phyloP scores from a whole-genome alignment of 208 protist species.

The Acanthamoeba healyi region DNA sequence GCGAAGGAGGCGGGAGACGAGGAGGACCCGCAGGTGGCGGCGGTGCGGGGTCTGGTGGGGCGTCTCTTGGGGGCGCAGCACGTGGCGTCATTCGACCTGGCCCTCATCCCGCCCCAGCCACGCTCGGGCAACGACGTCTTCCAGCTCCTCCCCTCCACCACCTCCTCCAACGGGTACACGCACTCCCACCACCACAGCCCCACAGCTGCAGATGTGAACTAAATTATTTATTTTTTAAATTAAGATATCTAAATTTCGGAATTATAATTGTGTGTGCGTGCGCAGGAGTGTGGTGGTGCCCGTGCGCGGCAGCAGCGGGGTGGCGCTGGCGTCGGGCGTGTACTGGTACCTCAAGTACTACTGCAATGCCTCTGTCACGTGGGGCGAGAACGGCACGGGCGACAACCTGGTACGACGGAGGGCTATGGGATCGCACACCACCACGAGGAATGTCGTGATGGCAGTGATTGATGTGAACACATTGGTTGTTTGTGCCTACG shows the following conservation, averaged over 20 bases:
- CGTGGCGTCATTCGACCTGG: not conserved
- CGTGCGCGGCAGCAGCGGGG: constrained; percentile 36
- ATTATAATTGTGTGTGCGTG: not conserved
- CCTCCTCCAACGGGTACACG: not conserved
- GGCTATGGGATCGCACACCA: too few relatives aligned
- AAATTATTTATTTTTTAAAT: not conserved
- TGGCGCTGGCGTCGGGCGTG: constrained; percentile 70
- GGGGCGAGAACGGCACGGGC: constrained; percentile 71
- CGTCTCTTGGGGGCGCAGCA: not conserved
- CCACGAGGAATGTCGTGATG: not conserved
- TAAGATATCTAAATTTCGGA: not conserved
- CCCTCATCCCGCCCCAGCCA: not conserved
- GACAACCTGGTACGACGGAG: constrained; percentile 51
- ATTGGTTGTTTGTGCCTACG: not conserved
- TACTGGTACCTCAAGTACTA: constrained; percentile 74
- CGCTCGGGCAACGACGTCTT: not conserved
- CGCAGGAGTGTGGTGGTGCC: not conserved
- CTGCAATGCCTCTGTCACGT: constrained; percentile 72
- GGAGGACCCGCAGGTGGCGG: not conserved
- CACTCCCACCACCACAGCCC: not conserved
- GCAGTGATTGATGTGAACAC: too few relatives aligned
- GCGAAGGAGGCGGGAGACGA: too few relatives aligned
- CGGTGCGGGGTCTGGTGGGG: not conserved
- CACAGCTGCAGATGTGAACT: not conserved
- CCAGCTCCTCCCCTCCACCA: not conserved